A percentile compares a stretch with the other conserved stretches of the same genome.
Conservation (phyloP, 495 filamentous ascomycete genomes). For the Astrothelium macrocarpum region DNA sequence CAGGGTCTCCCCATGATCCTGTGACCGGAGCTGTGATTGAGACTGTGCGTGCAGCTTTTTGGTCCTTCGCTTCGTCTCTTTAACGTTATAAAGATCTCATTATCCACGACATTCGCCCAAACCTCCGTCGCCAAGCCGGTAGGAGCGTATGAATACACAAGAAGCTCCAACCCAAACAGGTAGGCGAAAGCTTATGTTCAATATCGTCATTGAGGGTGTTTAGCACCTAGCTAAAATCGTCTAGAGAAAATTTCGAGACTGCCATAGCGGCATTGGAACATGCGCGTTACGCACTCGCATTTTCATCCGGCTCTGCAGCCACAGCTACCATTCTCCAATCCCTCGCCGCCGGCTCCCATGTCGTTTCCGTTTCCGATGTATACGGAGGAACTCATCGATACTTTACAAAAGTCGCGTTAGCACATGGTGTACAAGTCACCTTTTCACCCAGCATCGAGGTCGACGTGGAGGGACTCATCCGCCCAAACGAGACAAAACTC, state of each 20-base stretch:
- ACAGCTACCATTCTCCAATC: conserved; percentile 90
- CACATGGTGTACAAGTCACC: conserved; percentile 88
- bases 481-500: conserved; percentile 73
- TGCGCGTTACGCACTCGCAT: conserved; percentile 87
- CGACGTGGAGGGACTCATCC: conserved; percentile 73
- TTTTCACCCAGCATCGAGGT: conserved; percentile 87
- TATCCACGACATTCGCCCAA: conserved; percentile 91
- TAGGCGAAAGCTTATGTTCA: conserved; percentile 22
- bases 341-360: conserved; percentile 82
- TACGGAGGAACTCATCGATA: conserved; percentile 97
- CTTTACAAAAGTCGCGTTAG: conserved; percentile 94
- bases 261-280: conserved; percentile 87
- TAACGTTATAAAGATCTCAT: conserved; percentile 56
- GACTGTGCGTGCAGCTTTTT: conserved; percentile 32
- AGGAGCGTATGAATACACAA: conserved; percentile 80
- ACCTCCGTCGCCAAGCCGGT: conserved; percentile 74
- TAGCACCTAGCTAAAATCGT: too few relatives aligned
- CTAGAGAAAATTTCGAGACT: conserved; percentile 75
- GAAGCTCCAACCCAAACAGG: conserved; percentile 89
- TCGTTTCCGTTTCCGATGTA: conserved; percentile 91
- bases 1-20: conserved; percentile 81
- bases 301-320: conserved; percentile 87
- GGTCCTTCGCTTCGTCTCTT: neutral
- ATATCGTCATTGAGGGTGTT: neutral
- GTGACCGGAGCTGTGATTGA: conserved; percentile 90